A percentile compares a stretch with the other conserved stretches of the same genome.
phyloP scores from a whole-genome alignment of 169 alveolate genomes.

The Plasmodium gallinaceum region DNA sequence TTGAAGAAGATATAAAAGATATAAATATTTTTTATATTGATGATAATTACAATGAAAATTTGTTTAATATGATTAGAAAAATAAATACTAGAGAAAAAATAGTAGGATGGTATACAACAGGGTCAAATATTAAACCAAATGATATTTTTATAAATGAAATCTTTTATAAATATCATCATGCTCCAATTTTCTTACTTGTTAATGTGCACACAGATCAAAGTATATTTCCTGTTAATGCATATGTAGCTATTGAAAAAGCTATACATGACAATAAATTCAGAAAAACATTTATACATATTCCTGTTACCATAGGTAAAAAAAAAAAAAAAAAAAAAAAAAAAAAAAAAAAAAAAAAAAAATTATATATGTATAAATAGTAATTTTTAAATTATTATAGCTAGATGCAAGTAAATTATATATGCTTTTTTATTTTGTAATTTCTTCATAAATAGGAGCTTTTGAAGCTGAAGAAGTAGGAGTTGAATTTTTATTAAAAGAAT shows the following conservation, averaged over 20 bases:
- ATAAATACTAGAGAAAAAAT: conserved; percentile 96
- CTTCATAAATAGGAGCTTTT: conserved; percentile 90
- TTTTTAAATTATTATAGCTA: too few relatives aligned
- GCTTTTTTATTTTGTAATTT: background rate
- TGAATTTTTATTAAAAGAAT: conserved; percentile 97
- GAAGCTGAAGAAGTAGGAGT: conserved; percentile 99
- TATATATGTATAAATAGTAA: background rate
- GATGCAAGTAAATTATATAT: background rate
- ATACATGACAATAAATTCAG: conserved; percentile 93
- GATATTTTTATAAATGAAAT: conserved; percentile 98
- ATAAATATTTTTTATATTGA: conserved; percentile 98
- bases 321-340: conserved; percentile 14
- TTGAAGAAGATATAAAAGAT: conserved; percentile 99
- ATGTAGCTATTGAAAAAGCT: conserved; percentile 95
- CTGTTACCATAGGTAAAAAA: conserved; percentile 91
- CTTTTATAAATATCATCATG: conserved; percentile 94
- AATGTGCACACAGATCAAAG: conserved; percentile 89
- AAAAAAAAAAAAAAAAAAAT: background rate
- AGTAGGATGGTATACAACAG: conserved; percentile 99
- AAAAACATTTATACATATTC: conserved; percentile 94
- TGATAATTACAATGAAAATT: conserved; percentile 97
- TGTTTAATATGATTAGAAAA: conserved; percentile 97
- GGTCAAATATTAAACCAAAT: conserved; percentile 96
- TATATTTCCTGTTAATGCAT: conserved; percentile 95
- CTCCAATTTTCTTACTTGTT: conserved; percentile 95